Conservation (phyloP, 1,284 basidiomycete species). For the Coniferiporia weirii region DNA sequence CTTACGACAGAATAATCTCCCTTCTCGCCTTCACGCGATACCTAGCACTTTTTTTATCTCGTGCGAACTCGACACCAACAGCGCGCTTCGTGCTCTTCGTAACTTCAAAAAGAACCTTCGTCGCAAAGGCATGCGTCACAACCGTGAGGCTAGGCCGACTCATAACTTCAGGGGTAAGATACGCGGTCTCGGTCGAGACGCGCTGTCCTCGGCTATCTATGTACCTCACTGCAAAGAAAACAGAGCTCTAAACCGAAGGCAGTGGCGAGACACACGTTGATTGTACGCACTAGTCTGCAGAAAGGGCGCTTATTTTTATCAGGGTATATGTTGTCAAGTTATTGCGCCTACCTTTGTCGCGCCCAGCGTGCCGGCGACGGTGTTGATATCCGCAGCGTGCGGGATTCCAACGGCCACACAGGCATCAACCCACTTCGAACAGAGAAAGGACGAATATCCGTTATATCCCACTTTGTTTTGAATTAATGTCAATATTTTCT, state of each 20-base stretch:
- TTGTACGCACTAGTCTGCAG: conserved; percentile 18
- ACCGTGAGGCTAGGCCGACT: conserved; percentile 26
- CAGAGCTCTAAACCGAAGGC: neutral
- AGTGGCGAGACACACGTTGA: neutral
- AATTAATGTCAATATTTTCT: too few relatives aligned
- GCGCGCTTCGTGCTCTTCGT: conserved; percentile 19
- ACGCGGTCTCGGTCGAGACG: conserved; percentile 23
- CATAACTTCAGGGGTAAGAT: conserved; percentile 25
- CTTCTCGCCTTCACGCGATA: conserved; percentile 22
- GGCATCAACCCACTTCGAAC: conserved; percentile 17
- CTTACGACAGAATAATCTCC: conserved; percentile 24
- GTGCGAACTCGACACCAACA: conserved; percentile 24
- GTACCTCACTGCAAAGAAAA: conserved; percentile 18
- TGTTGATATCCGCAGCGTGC: conserved; percentile 19
- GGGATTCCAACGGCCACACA: conserved; percentile 19
- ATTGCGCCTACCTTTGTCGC: conserved; percentile 20
- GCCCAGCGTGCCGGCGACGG: conserved; percentile 18
- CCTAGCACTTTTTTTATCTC: conserved; percentile 7
- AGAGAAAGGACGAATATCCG: conserved; percentile 9
- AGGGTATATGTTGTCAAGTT: neutral
- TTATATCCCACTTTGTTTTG: conserved; percentile 15
- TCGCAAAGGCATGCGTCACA: conserved; percentile 21
- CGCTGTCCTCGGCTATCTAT: conserved; percentile 19
- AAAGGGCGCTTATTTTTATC: neutral
- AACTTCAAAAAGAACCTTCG: conserved; percentile 23